Base-by-base conservation (phyloP, 768 basidiomycete species). In the Boletus sp. region DNA sequence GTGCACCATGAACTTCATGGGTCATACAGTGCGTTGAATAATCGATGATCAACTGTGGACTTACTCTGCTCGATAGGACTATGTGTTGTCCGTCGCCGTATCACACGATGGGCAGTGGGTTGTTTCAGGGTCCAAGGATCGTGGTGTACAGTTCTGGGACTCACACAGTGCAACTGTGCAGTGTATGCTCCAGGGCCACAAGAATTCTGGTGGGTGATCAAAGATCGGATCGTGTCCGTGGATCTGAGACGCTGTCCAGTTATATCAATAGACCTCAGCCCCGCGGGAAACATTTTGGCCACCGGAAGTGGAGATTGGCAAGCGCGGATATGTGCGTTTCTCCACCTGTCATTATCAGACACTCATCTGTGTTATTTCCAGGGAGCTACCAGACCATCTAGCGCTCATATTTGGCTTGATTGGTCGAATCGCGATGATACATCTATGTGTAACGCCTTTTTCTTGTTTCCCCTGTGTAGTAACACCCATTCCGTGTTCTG, bases 111-210 rank as follows among this genome's bases (percentile, higher is more conserved):
- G 91, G 56, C 84, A 90, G 60, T 88, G 93, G 90, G 88, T 98
- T 61, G 95, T 97, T 11, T 94, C 92, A 11, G 96, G 97, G 48
- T 87, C 85, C 34, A 98, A 98, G 74, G 97, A 99, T 69, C 88
- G 97, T 13, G 89, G 93, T 1, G 94, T 99, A 51, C 92, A 95
- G 70, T 93, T 96, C 68, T 93, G 90, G 87, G 91, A 95, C 67
- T 83, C 90, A 49, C 78, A 82, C 58, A 80, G 79, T 13, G 86
- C 83, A 38, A 81, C 84, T 39, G 87, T 93, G 64, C 95, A 98
- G 70, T 88, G 91, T 64, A 93, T 96, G 88, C 77, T 99, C 32
- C 95, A 98, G 69, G 85, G 70, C 13, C 79, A 77, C 64, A 81
- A 87, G 72, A 87, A 88, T 65, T 83, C 83, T 43, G 83, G 83